phyloP scores from a whole-genome alignment of 768 basidiomycete species.

The Tricholoma bakamatsutake region DNA sequence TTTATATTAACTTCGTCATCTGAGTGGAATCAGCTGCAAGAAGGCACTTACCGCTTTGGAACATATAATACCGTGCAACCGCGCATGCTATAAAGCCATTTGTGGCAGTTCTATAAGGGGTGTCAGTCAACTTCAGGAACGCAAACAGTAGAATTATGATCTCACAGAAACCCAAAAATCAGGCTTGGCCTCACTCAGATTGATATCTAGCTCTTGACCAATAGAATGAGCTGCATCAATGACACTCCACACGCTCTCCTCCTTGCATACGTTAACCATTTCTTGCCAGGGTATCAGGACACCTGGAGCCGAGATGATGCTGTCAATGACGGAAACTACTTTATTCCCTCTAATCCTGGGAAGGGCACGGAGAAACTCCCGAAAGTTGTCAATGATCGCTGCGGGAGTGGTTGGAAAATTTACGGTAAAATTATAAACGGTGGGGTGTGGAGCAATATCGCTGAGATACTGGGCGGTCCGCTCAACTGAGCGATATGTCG shows the following conservation, averaged over 20 bases:
- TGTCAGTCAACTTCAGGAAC: background rate
- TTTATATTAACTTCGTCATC: background rate
- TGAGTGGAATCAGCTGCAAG: background rate
- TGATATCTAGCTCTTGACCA: slow-evolving; percentile 61
- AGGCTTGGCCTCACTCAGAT: slow-evolving; percentile 46
- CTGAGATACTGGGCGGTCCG: slow-evolving; percentile 46
- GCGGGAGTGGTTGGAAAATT: slow-evolving; percentile 53
- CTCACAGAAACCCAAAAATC: slow-evolving; percentile 76
- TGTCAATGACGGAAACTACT: slow-evolving; percentile 56
- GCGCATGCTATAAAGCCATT: slow-evolving; percentile 62
- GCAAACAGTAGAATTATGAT: slow-evolving; percentile 1
- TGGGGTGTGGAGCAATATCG: slow-evolving; percentile 52
- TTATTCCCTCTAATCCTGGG: slow-evolving; percentile 4
- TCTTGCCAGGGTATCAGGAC: slow-evolving; percentile 65
- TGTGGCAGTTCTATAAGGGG: slow-evolving; percentile 55
- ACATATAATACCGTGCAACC: slow-evolving; percentile 47
- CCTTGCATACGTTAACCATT: slow-evolving; percentile 57
- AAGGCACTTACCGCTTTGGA: slow-evolving; percentile 18
- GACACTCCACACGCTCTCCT: slow-evolving; percentile 56
- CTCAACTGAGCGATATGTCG: slow-evolving; percentile 44
- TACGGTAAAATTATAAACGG: slow-evolving; percentile 40
- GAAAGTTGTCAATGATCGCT: slow-evolving; percentile 30
- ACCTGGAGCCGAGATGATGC: slow-evolving; percentile 56
- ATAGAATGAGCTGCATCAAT: slow-evolving; percentile 78
- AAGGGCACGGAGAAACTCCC: slow-evolving; percentile 11